Evolutionary conservation across 2,329 filamentous ascomycete genomes (phyloP).

Genomic region (Lasiodiplodia hormozganensis): DNA sequence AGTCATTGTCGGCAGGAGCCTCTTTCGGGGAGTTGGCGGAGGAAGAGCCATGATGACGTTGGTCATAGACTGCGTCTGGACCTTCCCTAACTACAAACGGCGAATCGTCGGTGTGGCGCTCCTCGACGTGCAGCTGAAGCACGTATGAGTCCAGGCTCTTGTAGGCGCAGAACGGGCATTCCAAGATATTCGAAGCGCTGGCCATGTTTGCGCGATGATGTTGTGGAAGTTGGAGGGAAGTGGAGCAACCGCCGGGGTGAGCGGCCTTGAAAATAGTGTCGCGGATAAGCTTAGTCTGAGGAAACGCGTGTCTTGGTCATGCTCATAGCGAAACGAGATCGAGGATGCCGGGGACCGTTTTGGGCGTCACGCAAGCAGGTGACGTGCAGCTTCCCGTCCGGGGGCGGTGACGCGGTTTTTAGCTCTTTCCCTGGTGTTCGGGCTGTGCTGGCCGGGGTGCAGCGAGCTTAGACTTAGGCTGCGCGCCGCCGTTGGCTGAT

Average conservation of each 20-base stretch:
- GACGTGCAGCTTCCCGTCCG: conserved; percentile 3
- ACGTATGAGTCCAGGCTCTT: conserved; percentile 35
- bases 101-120: conserved; percentile 47
- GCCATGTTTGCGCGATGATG: conserved; percentile 20
- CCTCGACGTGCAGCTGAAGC: conserved; percentile 50
- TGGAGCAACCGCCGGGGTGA: not conserved
- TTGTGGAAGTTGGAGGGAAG: not conserved
- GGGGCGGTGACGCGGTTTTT: conserved; percentile 3
- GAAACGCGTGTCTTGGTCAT: conserved; percentile 1
- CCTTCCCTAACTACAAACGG: conserved; percentile 44
- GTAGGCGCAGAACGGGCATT: conserved; percentile 27
- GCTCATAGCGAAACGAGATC: not conserved
- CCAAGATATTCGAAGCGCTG: not conserved
- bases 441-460: conserved; percentile 10
- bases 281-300: conserved; percentile 1
- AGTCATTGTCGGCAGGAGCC: conserved; percentile 25
- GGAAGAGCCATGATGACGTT: conserved; percentile 30
- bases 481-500: conserved; percentile 1
- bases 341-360: not conserved
- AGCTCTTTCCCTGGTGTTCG: not conserved
- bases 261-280: not conserved
- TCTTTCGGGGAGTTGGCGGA: not conserved
- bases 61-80: conserved; percentile 17
- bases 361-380: not conserved
- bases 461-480: not conserved